Conservation (phyloP, 176 grass and related monocot genomes). For the Zea luxurians region DNA sequence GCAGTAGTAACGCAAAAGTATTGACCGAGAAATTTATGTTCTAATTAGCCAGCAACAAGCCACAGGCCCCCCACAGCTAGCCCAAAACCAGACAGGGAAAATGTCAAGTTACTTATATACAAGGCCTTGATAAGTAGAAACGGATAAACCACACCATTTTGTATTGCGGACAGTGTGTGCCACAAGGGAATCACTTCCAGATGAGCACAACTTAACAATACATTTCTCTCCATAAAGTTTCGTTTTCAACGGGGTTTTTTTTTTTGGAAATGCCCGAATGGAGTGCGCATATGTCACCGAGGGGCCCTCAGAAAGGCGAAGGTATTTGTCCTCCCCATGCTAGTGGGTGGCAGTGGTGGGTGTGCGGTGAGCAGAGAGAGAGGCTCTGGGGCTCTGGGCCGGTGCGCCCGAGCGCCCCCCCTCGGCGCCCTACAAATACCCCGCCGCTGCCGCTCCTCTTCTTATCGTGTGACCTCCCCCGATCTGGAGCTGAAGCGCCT, state of each 20-base stretch:
- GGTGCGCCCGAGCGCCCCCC: not conserved
- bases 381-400: not conserved
- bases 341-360: conserved; percentile 21
- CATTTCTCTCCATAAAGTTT: not conserved
- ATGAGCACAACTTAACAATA: not conserved
- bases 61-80: not conserved
- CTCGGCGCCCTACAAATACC: conserved; percentile 58
- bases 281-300: conserved; percentile 47
- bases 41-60: not conserved
- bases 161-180: not conserved
- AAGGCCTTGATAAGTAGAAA: not conserved
- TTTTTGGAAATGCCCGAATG: not conserved
- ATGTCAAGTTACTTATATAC: not conserved
- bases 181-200: not conserved
- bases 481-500: not conserved
- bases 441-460: not conserved
- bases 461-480: conserved; percentile 40
- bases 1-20: not conserved
- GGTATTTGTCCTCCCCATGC: conserved; percentile 47
- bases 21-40: not conserved
- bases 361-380: conserved; percentile 7
- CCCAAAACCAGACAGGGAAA: not conserved
- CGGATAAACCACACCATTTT: not conserved
- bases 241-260: not conserved
- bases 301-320: conserved; percentile 39